A percentile compares a stretch with the other conserved stretches of the same genome.
phyloP scores from a whole-genome alignment of 768 basidiomycete genomes.

The Pisolithus orientalis region DNA sequence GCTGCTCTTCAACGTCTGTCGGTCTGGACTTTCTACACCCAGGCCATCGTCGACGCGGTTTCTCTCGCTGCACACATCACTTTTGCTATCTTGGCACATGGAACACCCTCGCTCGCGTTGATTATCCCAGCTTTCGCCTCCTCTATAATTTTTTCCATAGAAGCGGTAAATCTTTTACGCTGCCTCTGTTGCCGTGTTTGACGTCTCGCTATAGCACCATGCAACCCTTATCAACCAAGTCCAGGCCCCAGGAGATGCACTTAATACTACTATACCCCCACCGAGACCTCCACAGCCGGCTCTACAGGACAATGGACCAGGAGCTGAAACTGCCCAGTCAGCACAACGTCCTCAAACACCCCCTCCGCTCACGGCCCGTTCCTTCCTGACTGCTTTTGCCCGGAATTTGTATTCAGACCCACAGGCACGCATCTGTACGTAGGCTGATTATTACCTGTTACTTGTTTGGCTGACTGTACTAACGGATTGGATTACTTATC shows the following conservation, averaged over 20 bases:
- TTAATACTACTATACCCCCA: conserved; percentile 23
- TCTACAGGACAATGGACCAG: conserved; percentile 4
- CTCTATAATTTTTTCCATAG: conserved; percentile 72
- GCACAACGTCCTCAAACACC: conserved; percentile 17
- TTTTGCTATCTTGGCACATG: conserved; percentile 80
- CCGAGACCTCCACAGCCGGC: neutral
- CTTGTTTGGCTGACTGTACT: conserved; percentile 4
- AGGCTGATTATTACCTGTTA: neutral
- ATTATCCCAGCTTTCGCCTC: conserved; percentile 82
- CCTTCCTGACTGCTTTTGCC: conserved; percentile 45
- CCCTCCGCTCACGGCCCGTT: conserved; percentile 8
- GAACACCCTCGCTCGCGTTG: conserved; percentile 71
- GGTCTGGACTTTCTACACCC: conserved; percentile 75
- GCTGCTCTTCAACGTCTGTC: conserved; percentile 75
- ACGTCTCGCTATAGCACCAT: conserved; percentile 58
- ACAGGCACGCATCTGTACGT: conserved; percentile 65
- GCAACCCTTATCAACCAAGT: conserved; percentile 74
- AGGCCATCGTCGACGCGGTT: conserved; percentile 74
- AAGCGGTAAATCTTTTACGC: conserved; percentile 53
- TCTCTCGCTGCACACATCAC: conserved; percentile 87
- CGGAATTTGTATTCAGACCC: conserved; percentile 62
- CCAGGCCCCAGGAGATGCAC: conserved; percentile 67
- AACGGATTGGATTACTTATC: conserved; percentile 64
- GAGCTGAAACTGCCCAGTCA: conserved; percentile 7
- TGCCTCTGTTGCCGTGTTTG: neutral